Evolutionary conservation across 2,329 filamentous ascomycete genomes (phyloP).

Genomic region (Teratosphaeria nubilosa): DNA sequence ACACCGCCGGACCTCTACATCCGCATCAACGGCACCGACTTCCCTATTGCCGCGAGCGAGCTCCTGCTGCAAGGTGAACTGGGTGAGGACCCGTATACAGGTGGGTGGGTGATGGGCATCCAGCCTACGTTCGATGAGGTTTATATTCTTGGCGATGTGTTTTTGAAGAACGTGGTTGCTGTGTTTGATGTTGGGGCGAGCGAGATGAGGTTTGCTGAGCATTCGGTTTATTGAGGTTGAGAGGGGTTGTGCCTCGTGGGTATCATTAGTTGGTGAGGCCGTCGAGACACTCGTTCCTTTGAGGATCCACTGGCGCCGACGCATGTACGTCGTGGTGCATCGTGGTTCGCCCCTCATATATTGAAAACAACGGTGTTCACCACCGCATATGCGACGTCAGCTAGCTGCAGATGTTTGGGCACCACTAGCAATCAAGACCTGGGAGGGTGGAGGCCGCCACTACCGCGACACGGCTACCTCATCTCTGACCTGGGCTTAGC

Average conservation of each 20-base stretch:
- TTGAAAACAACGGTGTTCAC: neutral
- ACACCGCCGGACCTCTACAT: conserved; percentile 28
- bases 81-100: conserved; percentile 3
- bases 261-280: too few species aligned
- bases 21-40: conserved; percentile 27
- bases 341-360: neutral
- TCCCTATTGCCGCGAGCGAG: conserved; percentile 23
- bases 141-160: conserved; percentile 32
- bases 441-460: too few species aligned
- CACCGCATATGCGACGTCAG: neutral
- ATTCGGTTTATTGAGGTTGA: conserved; percentile 1
- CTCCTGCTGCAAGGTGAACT: conserved; percentile 19
- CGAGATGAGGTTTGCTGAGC: conserved; percentile 33
- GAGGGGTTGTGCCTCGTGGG: too few species aligned
- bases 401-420: neutral
- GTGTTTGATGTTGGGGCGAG: conserved; percentile 37
- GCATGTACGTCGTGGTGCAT: too few species aligned
- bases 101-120: conserved; percentile 18
- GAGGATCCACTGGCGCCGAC: too few species aligned
- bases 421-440: neutral
- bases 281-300: too few species aligned
- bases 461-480: too few species aligned
- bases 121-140: conserved; percentile 13
- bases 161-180: conserved; percentile 37
- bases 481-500: too few species aligned